Evolutionary conservation across 2,329 filamentous ascomycete genomes (phyloP).

Genomic region (Colletotrichum sansevieriae): DNA sequence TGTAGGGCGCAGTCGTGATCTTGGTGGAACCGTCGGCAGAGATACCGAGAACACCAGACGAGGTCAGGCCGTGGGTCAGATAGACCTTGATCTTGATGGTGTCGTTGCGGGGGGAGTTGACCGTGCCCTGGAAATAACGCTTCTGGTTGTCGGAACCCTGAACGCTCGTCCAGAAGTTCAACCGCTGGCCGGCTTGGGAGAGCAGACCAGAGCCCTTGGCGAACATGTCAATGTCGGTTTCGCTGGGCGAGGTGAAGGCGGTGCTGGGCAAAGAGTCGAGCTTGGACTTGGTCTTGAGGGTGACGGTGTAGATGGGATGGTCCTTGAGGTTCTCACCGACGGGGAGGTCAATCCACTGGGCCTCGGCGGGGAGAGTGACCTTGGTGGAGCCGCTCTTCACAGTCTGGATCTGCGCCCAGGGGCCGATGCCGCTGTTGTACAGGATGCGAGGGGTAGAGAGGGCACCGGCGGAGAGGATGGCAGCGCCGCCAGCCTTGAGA

Average conservation of each 20-base stretch:
- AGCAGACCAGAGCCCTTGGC: conserved; percentile 55
- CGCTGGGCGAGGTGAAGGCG: conserved; percentile 43
- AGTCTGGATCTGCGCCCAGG: conserved; percentile 58
- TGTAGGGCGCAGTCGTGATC: conserved; percentile 54
- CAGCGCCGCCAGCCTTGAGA: conserved; percentile 41
- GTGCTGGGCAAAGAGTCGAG: conserved; percentile 38
- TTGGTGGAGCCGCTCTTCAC: conserved; percentile 57
- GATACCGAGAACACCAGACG: conserved; percentile 60
- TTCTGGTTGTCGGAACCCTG: conserved; percentile 55
- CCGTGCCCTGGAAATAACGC: conserved; percentile 59
- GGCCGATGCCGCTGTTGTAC: conserved; percentile 69
- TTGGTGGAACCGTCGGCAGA: conserved; percentile 56
- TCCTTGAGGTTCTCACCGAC: conserved; percentile 60
- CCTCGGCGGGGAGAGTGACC: conserved; percentile 47
- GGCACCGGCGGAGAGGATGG: conserved; percentile 43
- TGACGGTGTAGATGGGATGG: conserved; percentile 49
- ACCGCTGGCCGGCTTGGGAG: conserved; percentile 58
- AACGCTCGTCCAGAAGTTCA: conserved; percentile 62
- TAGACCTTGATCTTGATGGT: conserved; percentile 63
- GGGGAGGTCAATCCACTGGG: conserved; percentile 47
- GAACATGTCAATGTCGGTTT: conserved; percentile 50
- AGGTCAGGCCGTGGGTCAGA: conserved; percentile 63
- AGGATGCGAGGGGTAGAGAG: conserved; percentile 58
- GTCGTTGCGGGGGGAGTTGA: conserved; percentile 56
- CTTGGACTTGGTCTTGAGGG: conserved; percentile 47